Evolutionary conservation across 2,329 filamentous ascomycete genomes (phyloP), one percentile per base, ranked within the genome.

Genomic region (Nemania serpens): DNA sequence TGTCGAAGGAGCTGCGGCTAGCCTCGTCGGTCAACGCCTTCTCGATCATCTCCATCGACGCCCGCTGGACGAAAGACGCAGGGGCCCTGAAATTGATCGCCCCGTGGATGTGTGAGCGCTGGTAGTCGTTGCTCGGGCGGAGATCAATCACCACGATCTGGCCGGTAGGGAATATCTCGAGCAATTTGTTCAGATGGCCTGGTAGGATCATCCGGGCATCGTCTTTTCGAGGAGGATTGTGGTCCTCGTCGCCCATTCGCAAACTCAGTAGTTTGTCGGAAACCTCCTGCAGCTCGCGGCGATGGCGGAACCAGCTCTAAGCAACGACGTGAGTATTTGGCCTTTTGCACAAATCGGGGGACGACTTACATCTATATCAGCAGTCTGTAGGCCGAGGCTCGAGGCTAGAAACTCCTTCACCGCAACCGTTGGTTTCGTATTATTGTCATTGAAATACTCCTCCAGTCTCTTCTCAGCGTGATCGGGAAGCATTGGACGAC

Each of bases 351-450:
- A 5, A 34, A 48, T 3, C 2, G 18, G 36, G 18, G 41, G 12
- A 43, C 18, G 10, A 72, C 75, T 72, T 55, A 82, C 77, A 58
- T 83, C 77, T 29, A 86, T 76, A 63, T 84, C 80, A 49, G 75
- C 73, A 2, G 78, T 76, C 57, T 84, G 81, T 22, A 84, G 79
- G 13, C 81, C 81, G 2, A 85, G 71, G 42, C 81, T 85, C 0
- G 83, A 85, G 10, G 83, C 82, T 43, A 84, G 74, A 68, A 84
- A 81, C 42, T 82, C 82, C 37, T 79, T 79, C 42, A 83, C 78
- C 1, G 78, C 79, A 48, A 82, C 76, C 43, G 76, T 82, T 2
- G 83, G 83, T 1, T 78, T 70, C 1, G 80, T 75, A 29, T 83
- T 76, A 6, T 74, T 73, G 47, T 25, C 42, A 25, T 79, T 76